Evolutionary conservation across 495 filamentous ascomycete genomes (phyloP).

Genomic region (Aspergillus affinis): DNA sequence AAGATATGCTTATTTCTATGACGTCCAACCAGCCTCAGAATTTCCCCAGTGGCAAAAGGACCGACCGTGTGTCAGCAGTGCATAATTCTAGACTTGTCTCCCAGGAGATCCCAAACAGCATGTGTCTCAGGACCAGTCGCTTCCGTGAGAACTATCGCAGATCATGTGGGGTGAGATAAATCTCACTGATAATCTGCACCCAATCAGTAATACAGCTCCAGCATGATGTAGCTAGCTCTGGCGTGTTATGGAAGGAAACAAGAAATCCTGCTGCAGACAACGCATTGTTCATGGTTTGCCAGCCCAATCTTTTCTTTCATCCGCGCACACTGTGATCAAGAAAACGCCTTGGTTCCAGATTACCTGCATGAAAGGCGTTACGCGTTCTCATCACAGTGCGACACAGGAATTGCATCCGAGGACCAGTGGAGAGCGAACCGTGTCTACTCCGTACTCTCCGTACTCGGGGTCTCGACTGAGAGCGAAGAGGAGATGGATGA

Average conservation of each 20-base stretch:
- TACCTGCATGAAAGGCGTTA: background rate
- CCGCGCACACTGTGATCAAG: background rate
- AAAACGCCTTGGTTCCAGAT: background rate
- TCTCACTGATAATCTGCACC: background rate
- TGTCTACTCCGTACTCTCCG: background rate
- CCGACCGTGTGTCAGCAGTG: background rate
- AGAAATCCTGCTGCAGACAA: background rate
- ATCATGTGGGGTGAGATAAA: background rate
- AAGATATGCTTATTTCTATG: background rate
- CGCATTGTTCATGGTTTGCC: background rate
- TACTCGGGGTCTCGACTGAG: background rate
- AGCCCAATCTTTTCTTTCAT: background rate
- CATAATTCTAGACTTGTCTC: background rate
- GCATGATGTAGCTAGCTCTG: background rate
- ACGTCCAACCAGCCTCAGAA: background rate
- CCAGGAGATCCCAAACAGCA: background rate
- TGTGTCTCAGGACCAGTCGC: background rate
- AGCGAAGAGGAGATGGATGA: background rate
- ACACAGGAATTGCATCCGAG: background rate
- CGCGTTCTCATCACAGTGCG: background rate
- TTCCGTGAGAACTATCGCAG: background rate
- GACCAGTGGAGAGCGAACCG: background rate
- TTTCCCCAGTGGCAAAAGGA: background rate
- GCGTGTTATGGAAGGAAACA: background rate
- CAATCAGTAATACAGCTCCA: background rate